Percentiles rank a stretch among this genome's conserved stretches.
Evolutionary conservation across 2,329 filamentous ascomycete genomes (phyloP).

Genomic region (Hansfordia pulvinata): DNA sequence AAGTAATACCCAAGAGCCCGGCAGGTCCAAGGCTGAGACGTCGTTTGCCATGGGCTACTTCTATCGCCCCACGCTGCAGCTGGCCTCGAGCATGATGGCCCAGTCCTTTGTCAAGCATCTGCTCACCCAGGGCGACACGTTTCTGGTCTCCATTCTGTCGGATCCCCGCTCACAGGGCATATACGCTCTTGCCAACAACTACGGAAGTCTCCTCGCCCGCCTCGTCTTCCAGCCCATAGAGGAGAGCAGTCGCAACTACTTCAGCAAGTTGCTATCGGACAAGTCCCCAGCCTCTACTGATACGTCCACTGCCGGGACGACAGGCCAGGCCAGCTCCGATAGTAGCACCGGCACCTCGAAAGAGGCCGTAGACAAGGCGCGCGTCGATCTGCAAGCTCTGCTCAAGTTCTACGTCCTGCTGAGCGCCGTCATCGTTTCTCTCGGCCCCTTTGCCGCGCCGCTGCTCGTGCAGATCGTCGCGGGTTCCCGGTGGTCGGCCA

Average conservation of each 20-base stretch:
- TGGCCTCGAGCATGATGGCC: constrained; percentile 71
- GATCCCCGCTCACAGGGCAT: constrained; percentile 72
- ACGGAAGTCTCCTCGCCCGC: constrained; percentile 76
- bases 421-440: constrained; percentile 49
- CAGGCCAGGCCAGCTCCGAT: background rate
- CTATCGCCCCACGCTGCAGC: constrained; percentile 52
- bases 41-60: constrained; percentile 48
- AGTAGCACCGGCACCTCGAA: constrained; percentile 7
- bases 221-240: constrained; percentile 91
- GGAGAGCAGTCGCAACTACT: constrained; percentile 82
- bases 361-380: constrained; percentile 24
- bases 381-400: constrained; percentile 44
- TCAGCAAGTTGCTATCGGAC: constrained; percentile 59
- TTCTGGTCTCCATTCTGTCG: constrained; percentile 70
- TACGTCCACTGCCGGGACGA: constrained; percentile 7
- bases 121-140: constrained; percentile 85
- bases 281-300: constrained; percentile 9
- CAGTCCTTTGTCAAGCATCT: constrained; percentile 88
- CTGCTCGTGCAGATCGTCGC: constrained; percentile 63
- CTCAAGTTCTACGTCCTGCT: constrained; percentile 64
- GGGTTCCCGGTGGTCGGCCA: constrained; percentile 60
- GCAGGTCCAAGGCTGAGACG: background rate
- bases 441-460: constrained; percentile 67
- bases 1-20: too few species aligned
- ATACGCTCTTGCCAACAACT: constrained; percentile 90